phyloP scores from a whole-genome alignment of 2,329 filamentous ascomycete genomes.

The Zymoseptoria passerinii region DNA sequence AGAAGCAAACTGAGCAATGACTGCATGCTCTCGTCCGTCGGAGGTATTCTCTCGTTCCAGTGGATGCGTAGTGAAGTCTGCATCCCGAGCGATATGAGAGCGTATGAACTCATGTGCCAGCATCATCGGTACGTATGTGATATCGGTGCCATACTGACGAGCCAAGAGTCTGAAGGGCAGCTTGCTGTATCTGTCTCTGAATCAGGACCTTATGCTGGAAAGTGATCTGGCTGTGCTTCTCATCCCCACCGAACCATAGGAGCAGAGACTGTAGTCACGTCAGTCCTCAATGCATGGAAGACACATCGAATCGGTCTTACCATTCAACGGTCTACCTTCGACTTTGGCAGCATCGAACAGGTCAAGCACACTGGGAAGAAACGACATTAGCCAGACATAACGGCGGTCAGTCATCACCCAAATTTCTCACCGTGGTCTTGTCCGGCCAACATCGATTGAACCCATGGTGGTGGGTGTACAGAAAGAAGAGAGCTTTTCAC shows the following conservation, averaged over 20 bases:
- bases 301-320: slow-evolving; percentile 11
- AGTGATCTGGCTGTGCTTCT: background rate
- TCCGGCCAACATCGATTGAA: background rate
- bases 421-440: slow-evolving; percentile 3
- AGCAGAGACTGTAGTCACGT: slow-evolving; percentile 39
- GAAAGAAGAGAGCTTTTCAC: background rate
- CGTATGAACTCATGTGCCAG: slow-evolving; percentile 31
- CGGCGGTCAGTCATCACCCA: background rate
- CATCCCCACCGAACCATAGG: slow-evolving; percentile 58
- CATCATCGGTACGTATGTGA: slow-evolving; percentile 64
- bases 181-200: slow-evolving; percentile 32
- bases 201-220: background rate
- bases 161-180: slow-evolving; percentile 63
- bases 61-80: slow-evolving; percentile 50
- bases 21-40: slow-evolving; percentile 30
- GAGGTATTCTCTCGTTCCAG: slow-evolving; percentile 38
- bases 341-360: slow-evolving; percentile 50
- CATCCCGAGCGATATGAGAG: slow-evolving; percentile 38
- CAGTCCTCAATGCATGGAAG: slow-evolving; percentile 4
- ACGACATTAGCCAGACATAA: background rate
- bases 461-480: background rate
- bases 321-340: slow-evolving; percentile 48
- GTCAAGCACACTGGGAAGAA: slow-evolving; percentile 22
- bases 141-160: slow-evolving; percentile 54
- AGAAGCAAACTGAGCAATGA: slow-evolving; percentile 60